A percentile compares a stretch with the other conserved stretches of the same genome.
phyloP scores from a whole-genome alignment of 2,329 filamentous ascomycete species.

The Colletotrichum salicis region DNA sequence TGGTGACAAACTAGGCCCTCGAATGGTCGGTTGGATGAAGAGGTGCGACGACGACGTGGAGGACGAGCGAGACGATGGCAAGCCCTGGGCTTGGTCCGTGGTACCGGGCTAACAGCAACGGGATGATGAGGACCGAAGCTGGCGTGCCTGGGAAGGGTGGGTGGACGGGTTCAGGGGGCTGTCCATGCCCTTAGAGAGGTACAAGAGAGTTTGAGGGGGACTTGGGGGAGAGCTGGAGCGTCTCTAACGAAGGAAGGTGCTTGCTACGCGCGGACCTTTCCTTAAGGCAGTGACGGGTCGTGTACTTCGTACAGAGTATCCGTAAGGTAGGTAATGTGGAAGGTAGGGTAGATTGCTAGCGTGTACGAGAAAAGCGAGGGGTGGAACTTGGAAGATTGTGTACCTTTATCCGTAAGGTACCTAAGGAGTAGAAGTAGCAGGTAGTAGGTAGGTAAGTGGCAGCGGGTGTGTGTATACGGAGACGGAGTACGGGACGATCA shows the following conservation, averaged over 20 bases:
- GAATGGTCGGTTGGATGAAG: slow-evolving; percentile 27
- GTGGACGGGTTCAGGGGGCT: slow-evolving; percentile 25
- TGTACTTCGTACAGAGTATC: neutral
- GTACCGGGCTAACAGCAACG: slow-evolving; percentile 16
- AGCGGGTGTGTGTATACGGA: neutral
- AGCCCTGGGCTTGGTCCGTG: slow-evolving; percentile 30
- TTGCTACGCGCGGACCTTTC: slow-evolving; percentile 23
- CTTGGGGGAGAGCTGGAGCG: neutral
- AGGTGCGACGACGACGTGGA: slow-evolving; percentile 34
- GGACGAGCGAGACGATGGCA: slow-evolving; percentile 31
- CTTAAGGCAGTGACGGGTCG: neutral
- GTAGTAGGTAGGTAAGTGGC: neutral
- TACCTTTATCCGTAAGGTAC: too few relatives aligned
- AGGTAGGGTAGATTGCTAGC: slow-evolving; percentile 9
- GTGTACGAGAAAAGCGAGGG: neutral
- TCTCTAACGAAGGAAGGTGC: slow-evolving; percentile 25
- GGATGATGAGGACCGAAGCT: neutral
- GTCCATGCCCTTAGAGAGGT: slow-evolving; percentile 24
- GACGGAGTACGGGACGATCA: neutral
- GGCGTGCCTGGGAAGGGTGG: neutral
- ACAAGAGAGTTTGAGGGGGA: slow-evolving; percentile 22
- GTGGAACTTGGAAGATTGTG: neutral
- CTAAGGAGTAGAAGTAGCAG: neutral
- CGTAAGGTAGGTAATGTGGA: neutral
- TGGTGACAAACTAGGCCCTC: slow-evolving; percentile 25